phyloP scores from a whole-genome alignment of 306 rosid genomes.

The Malus domestica region ASM211411v1 NC_041795.1:4278001-4278500 shows the following conservation, averaged over 20 bases:
- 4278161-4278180: slow-evolving; percentile 81
- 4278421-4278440: slow-evolving; percentile 67
- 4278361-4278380: slow-evolving; percentile 76
- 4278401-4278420: slow-evolving; percentile 57
- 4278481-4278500: slow-evolving; percentile 35
- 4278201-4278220: slow-evolving; percentile 91
- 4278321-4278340: slow-evolving; percentile 78
- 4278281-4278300: slow-evolving; percentile 57
- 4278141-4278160: slow-evolving; percentile 85
- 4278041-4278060: slow-evolving; percentile 68
- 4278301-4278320: slow-evolving; percentile 63
- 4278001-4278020: slow-evolving; percentile 89
- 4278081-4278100: slow-evolving; percentile 55
- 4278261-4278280: slow-evolving; percentile 40
- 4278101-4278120: slow-evolving; percentile 40
- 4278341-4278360: slow-evolving; percentile 73
- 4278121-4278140: slow-evolving; percentile 57
- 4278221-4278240: slow-evolving; percentile 72
- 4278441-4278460: slow-evolving; percentile 70
- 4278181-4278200: slow-evolving; percentile 63
- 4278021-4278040: slow-evolving; percentile 57
- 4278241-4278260: slow-evolving; percentile 66
- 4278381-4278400: slow-evolving; percentile 67
- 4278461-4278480: slow-evolving; percentile 85
- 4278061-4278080: slow-evolving; percentile 72